Evolutionary conservation across 2,329 filamentous ascomycete species (phyloP), one percentile per base, ranked within the genome.

Genomic region (Neopestalotiopsis clavispora): DNA sequence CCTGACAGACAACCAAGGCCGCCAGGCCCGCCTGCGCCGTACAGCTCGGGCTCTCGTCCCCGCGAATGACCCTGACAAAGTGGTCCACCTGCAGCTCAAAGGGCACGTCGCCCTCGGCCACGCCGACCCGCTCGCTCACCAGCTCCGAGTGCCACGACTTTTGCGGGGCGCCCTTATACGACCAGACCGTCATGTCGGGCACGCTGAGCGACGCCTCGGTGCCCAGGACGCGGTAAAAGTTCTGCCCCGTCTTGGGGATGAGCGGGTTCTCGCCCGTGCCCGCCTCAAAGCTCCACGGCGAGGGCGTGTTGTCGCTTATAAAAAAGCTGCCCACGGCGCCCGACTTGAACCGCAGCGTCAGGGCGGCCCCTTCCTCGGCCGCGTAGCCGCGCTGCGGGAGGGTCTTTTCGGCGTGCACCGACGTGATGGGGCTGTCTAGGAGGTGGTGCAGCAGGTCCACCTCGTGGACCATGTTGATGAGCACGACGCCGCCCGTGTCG

Each of bases 381-480:
- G 81, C 79, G 67, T 85, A 83, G 0, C 78, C 78, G 0, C 88
- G 80, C 42, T 83, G 82, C 0, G 84, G 81, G 0, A 74, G 62
- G 0, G 81, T 84, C 64, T 80, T 78, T 71, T 90, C 85, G 0
- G 85, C 87, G 42, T 85, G 83, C 0, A 90, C 84, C 0, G 84
- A 79, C 0, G 75, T 74, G 32, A 90, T 85, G 0, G 85, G 83
- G 0, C 87, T 28, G 23, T 28, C 87, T 32, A 90, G 82, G 1
- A 90, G 77, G 74, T 85, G 84, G 61, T 89, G 87, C 20, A 90
- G 78, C 0, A 89, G 77, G 69, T 90, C 88, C 52, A 90, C 78
- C 64, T 90, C 88, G 72, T 90, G 88, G n/a, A 90, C 83, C 58
- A 90, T 77, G 72, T 90, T 90, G 69, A 89, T 89, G 2, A 85